A percentile compares a stretch with the other conserved stretches of the same genome.
Conservation (phyloP, 2,329 filamentous ascomycete species). For the Clathrospora elynae region DNA sequence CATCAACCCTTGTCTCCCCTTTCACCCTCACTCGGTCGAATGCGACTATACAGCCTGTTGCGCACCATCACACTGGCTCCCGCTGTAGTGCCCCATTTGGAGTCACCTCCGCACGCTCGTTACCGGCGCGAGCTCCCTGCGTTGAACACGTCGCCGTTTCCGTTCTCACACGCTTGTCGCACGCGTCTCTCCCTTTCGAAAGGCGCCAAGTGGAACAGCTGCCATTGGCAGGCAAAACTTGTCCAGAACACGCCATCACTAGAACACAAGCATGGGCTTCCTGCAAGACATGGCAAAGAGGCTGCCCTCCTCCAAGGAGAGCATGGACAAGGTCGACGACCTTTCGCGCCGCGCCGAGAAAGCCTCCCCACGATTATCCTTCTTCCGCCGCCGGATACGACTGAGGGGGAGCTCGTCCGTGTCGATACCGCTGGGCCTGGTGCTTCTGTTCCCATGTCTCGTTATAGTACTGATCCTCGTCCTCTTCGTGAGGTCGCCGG, state of each 20-base stretch:
- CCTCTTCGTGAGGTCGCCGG: conserved; percentile 86
- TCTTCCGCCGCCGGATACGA: conserved; percentile 84
- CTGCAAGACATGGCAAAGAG: conserved; percentile 50
- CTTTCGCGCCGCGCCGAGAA: conserved; percentile 51
- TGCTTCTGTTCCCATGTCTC: conserved; percentile 89
- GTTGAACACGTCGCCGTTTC: conserved; percentile 26
- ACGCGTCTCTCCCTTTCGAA: conserved; percentile 6
- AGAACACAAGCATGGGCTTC: conserved; percentile 20
- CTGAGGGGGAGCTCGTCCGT: conserved; percentile 89
- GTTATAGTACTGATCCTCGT: conserved; percentile 89
- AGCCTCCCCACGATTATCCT: conserved; percentile 65
- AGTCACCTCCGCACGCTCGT: conserved; percentile 28
- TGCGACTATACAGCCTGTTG: conserved; percentile 1
- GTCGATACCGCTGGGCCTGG: conserved; percentile 89
- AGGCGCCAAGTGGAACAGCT: conserved; percentile 8
- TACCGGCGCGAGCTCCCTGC: conserved; percentile 22
- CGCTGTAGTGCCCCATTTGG: conserved; percentile 14
- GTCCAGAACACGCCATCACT: conserved; percentile 12
- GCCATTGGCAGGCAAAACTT: conserved; percentile 20
- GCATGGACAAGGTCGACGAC: conserved; percentile 52
- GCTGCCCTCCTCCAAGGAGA: conserved; percentile 51
- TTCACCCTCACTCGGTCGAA: conserved; percentile 7
- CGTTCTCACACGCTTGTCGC: conserved; percentile 4
- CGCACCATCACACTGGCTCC: conserved; percentile 10
- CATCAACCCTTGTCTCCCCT: conserved; percentile 12